A percentile compares a stretch with the other conserved stretches of the same genome.
Conservation (phyloP, 352 stramenopile genomes). For the Globisporangium uncinulatum region DNA sequence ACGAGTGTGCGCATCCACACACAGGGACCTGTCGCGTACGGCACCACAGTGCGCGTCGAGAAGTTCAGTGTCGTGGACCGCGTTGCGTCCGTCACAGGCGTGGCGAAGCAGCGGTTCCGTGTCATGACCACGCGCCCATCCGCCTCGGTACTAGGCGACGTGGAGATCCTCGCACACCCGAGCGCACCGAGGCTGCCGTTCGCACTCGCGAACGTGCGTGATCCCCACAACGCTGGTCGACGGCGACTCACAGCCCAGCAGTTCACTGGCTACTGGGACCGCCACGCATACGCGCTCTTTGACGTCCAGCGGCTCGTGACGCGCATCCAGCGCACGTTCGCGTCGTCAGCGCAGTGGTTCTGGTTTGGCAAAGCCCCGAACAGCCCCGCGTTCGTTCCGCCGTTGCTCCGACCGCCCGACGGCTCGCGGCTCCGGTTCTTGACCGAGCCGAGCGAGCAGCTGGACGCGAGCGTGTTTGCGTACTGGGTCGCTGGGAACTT, state of each 20-base stretch:
- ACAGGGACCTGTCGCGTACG: conserved; percentile 37
- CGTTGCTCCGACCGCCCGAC: conserved; percentile 11
- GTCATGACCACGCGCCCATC: conserved; percentile 22
- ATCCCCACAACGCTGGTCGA: not conserved
- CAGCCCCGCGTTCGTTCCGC: not conserved
- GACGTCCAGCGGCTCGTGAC: conserved; percentile 50
- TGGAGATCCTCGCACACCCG: conserved; percentile 62
- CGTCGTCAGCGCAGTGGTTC: conserved; percentile 65
- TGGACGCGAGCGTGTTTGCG: conserved; percentile 63
- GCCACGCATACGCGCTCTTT: conserved; percentile 43
- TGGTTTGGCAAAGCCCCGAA: conserved; percentile 49
- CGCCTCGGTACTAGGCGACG: conserved; percentile 19
- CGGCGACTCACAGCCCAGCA: conserved; percentile 17
- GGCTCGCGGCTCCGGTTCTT: conserved; percentile 29
- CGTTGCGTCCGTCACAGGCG: conserved; percentile 44
- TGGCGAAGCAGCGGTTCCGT: conserved; percentile 64
- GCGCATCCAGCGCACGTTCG: conserved; percentile 62
- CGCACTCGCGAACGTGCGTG: not conserved
- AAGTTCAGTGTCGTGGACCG: conserved; percentile 41
- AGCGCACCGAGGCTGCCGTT: conserved; percentile 40
- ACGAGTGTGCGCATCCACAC: not conserved
- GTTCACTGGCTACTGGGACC: conserved; percentile 46
- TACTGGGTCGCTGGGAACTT: conserved; percentile 78
- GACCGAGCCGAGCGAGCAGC: conserved; percentile 26
- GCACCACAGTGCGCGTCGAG: conserved; percentile 68